These are phyloP conservation scores for Rostrohypoxylon terebratum DNA, from an alignment of 495 filamentous ascomycete genomes.

Conservation along the genomic window DNA sequence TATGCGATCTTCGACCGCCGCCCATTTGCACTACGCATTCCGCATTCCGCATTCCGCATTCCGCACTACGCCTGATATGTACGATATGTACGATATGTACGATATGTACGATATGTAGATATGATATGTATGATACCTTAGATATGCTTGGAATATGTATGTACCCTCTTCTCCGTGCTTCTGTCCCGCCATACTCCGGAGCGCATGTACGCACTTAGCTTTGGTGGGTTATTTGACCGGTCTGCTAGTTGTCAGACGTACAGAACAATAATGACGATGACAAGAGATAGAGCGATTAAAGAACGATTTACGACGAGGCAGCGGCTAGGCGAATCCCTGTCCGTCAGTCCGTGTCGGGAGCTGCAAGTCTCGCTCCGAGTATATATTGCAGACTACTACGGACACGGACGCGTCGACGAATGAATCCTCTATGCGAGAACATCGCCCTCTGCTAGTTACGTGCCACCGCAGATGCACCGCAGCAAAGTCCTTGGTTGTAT, in stretches of 20 bases:
- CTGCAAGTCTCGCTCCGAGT: conserved; percentile 41
- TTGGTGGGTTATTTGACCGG: not conserved
- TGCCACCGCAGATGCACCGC: conserved; percentile 34
- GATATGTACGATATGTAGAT: not conserved
- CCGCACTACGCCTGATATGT: not conserved
- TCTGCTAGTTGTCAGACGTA: not conserved
- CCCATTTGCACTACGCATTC: conserved; percentile 13
- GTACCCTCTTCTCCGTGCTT: conserved; percentile 13
- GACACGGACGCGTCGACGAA: conserved; percentile 27
- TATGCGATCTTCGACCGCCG: conserved; percentile 19
- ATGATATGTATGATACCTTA: conserved; percentile 3
- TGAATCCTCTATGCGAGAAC: conserved; percentile 19
- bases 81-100: not conserved
- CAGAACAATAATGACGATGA: not conserved
- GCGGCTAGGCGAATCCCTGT: conserved; percentile 38
- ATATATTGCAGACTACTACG: conserved; percentile 31
- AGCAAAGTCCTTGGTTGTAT: conserved; percentile 18
- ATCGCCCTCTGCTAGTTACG: conserved; percentile 18
- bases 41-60: not conserved
- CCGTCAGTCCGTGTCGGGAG: conserved; percentile 28
- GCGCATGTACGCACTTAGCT: conserved; percentile 6
- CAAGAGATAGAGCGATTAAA: not conserved
- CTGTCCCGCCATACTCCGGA: conserved; percentile 22
- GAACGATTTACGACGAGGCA: conserved; percentile 29
- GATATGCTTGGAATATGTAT: conserved; percentile 14